These are phyloP conservation scores for Cerrena zonata DNA, from an alignment of 1,284 basidiomycete species.

Conservation along the genomic window DNA sequence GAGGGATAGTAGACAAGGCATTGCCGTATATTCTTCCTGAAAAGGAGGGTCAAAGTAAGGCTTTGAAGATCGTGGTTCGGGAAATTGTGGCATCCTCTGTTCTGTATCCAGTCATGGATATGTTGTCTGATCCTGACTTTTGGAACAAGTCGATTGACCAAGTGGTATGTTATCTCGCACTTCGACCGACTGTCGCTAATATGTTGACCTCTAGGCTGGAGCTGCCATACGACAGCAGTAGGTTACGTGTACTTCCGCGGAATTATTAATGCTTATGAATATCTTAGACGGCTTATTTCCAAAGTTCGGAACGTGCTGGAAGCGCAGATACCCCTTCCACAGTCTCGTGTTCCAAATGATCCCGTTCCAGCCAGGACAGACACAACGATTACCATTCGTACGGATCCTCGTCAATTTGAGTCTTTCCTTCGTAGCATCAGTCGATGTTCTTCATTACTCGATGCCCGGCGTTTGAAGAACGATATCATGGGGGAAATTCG, in stretches of 20 bases:
- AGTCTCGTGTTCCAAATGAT: constrained; percentile 34
- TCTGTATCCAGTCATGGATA: constrained; percentile 82
- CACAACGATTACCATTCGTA: constrained; percentile 71
- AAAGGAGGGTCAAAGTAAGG: constrained; percentile 66
- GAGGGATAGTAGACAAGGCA: constrained; percentile 62
- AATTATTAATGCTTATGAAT: neutral
- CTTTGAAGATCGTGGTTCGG: constrained; percentile 67
- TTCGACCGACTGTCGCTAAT: constrained; percentile 12
- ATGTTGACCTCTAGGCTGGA: constrained; percentile 54
- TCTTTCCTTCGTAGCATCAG: constrained; percentile 82
- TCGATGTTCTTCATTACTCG: constrained; percentile 74
- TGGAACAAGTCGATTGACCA: constrained; percentile 93
- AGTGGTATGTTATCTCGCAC: constrained; percentile 49
- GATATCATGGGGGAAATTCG: constrained; percentile 86
- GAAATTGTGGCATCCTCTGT: constrained; percentile 83
- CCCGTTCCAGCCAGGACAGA: constrained; percentile 25
- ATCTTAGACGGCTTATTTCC: constrained; percentile 67
- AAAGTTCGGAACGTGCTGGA: constrained; percentile 81
- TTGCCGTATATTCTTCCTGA: constrained; percentile 73
- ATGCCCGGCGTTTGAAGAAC: constrained; percentile 84
- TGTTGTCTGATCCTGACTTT: constrained; percentile 91
- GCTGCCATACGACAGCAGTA: constrained; percentile 87
- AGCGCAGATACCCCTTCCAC: constrained; percentile 61
- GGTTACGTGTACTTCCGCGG: constrained; percentile 23
- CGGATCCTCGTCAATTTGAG: constrained; percentile 79